phyloP scores from a whole-genome alignment of 75 land plant species.

The Gnetum montanum region DNA sequence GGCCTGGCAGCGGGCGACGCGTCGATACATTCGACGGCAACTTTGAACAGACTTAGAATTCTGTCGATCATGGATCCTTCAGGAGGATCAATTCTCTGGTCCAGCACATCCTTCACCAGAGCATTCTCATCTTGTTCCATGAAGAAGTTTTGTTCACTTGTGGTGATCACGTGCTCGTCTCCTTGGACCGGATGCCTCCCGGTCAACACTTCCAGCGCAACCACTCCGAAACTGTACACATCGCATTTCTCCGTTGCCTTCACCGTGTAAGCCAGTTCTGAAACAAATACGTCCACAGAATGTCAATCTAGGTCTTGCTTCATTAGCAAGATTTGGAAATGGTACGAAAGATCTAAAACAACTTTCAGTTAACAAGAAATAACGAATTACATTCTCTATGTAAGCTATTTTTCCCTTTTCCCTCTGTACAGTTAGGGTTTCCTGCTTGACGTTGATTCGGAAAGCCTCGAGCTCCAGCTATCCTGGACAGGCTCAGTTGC shows the following conservation, averaged over 20 bases:
- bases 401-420: too few species aligned
- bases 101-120: constrained; percentile 3
- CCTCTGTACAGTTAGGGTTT: too few species aligned
- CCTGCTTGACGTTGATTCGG: too few species aligned
- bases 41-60: neutral
- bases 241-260: constrained; percentile 42
- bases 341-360: too few species aligned
- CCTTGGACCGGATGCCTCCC: constrained; percentile 25
- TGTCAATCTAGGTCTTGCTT: neutral
- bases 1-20: neutral
- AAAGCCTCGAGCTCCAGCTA: too few species aligned
- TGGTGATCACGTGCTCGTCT: neutral
- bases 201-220: constrained; percentile 39
- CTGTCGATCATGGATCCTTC: neutral
- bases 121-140: neutral
- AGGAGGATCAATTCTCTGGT: neutral
- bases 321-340: too few species aligned
- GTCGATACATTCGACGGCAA: neutral
- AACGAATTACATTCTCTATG: neutral
- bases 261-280: constrained; percentile 26
- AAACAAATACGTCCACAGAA: neutral
- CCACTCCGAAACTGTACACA: constrained; percentile 51
- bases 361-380: neutral
- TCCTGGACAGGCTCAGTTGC: too few species aligned
- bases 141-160: neutral